Conservation (phyloP, 164 flowering plant genomes). For the Magnolia sinica region DNA sequence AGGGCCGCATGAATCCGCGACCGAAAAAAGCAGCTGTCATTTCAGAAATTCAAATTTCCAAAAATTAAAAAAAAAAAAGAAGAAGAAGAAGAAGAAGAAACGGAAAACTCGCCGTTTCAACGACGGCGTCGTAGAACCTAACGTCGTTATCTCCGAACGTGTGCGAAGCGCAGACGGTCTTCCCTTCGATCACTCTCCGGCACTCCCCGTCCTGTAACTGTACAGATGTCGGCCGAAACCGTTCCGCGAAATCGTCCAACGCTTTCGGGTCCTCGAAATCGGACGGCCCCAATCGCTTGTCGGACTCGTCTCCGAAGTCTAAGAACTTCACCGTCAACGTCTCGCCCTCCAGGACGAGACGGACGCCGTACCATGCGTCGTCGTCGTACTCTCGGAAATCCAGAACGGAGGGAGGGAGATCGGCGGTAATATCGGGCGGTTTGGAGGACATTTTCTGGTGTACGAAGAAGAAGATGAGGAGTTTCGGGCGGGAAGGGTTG, state of each 20-base stretch:
- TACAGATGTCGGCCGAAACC: slow-evolving; percentile 38
- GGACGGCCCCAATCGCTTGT: slow-evolving; percentile 15
- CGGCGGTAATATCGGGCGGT: neutral
- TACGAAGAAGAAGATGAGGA: neutral
- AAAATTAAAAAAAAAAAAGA: too few relatives aligned
- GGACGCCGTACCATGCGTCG: slow-evolving; percentile 57
- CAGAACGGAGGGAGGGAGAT: neutral
- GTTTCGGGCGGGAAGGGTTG: neutral
- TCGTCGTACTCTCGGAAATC: slow-evolving; percentile 34
- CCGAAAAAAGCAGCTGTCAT: too few relatives aligned
- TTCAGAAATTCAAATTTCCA: too few relatives aligned
- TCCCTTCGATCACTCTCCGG: slow-evolving; percentile 19
- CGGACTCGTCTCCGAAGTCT: slow-evolving; percentile 13
- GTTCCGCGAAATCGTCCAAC: slow-evolving; percentile 20
- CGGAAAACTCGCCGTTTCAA: slow-evolving; percentile 30
- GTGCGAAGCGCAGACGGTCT: slow-evolving; percentile 34
- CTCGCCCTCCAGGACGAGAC: slow-evolving; percentile 8
- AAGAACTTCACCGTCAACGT: slow-evolving; percentile 28
- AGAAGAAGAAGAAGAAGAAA: neutral
- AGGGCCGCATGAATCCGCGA: too few relatives aligned
- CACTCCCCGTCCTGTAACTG: slow-evolving; percentile 58
- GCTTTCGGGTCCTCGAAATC: slow-evolving; percentile 23
- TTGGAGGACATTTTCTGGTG: neutral
- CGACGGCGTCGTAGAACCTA: slow-evolving; percentile 47
- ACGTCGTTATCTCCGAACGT: slow-evolving; percentile 17